These are phyloP conservation scores for Graphiopsis chlorocephala DNA, from an alignment of 2,329 filamentous ascomycete species.

Conservation along the genomic window DNA sequence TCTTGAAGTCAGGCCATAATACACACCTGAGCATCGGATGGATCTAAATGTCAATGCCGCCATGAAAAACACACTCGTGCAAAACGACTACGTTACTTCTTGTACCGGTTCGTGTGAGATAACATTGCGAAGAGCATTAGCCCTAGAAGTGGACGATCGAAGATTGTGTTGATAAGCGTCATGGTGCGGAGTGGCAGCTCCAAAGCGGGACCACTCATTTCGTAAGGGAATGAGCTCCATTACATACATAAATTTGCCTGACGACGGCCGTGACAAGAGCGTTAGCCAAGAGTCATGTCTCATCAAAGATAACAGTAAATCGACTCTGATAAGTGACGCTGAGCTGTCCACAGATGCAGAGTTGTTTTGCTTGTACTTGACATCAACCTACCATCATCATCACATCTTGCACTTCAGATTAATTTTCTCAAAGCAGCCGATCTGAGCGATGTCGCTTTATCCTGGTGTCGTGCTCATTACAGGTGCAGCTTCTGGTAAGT, in stretches of 20 bases:
- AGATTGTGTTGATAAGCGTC: constrained; percentile 36
- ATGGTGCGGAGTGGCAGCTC: constrained; percentile 11
- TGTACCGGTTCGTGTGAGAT: background rate
- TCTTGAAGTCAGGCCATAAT: background rate
- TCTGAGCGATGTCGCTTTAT: constrained; percentile 26
- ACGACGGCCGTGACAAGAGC: background rate
- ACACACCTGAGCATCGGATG: background rate
- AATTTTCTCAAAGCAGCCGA: background rate
- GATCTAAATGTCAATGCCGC: background rate
- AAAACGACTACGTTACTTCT: background rate
- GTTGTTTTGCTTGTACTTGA: background rate
- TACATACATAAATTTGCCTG: background rate
- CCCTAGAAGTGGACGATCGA: background rate
- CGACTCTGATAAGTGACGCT: background rate
- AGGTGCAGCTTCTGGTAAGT: constrained; percentile 34
- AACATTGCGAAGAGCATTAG: background rate
- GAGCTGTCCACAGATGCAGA: background rate
- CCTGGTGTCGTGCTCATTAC: constrained; percentile 35
- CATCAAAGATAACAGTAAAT: background rate
- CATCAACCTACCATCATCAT: background rate
- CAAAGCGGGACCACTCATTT: constrained; percentile 8
- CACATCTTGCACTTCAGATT: background rate
- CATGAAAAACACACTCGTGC: background rate
- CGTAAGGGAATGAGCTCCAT: constrained; percentile 15
- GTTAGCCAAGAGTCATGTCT: background rate